Base-by-base conservation (phyloP, 2,329 filamentous ascomycete species). In the Torrubiella hemipterigena region DNA sequence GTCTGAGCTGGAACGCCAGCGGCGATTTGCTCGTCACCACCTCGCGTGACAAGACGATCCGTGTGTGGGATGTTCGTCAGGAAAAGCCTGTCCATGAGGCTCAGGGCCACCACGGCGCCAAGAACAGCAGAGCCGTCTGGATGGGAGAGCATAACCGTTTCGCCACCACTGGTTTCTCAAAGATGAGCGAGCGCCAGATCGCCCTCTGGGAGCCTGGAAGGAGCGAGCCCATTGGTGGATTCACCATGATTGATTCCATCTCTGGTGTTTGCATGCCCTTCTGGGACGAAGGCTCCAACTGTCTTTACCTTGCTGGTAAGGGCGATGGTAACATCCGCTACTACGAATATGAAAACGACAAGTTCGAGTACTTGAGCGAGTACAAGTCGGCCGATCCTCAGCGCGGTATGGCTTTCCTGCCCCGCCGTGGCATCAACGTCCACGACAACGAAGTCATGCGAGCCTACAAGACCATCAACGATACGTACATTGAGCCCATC, bases 201-300 rank as follows among this genome's bases (percentile, higher is more conserved):
- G 91, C 83, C 32, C 69, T 98, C 22, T 98, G 91, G 91, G 91
- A 98, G 63, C 77, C 86, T 29, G 82, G 87, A 45, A 79, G 75
- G 41, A 73, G 77, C 21, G 80, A 93, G 47, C 91, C 91, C 29
- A 80, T 96, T 47, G 86, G 84, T 30, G 87, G 86, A 12, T 95
- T 95, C 62, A 78, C 74, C 47, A 81, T 82, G 44, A 71, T 98
- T 29, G 91, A 98, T 59, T 93, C 85, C 28, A 94, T 94, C 49
- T 95, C 89, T 27, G 91, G 91, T 54, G 87, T 98, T 37, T 93
- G 86, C 69, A 95, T 98, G 84, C 91, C 91, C 19, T 96, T 98
- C 73, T 98, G 91, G 91, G 91, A 98, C 54, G 89, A 96, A 38
- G 85, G 87, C 38, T 94, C 84, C 31, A 86, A 91, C 61, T 93